phyloP scores from a whole-genome alignment of 495 filamentous ascomycete genomes.

The Penicillium longicatenatum region DNA sequence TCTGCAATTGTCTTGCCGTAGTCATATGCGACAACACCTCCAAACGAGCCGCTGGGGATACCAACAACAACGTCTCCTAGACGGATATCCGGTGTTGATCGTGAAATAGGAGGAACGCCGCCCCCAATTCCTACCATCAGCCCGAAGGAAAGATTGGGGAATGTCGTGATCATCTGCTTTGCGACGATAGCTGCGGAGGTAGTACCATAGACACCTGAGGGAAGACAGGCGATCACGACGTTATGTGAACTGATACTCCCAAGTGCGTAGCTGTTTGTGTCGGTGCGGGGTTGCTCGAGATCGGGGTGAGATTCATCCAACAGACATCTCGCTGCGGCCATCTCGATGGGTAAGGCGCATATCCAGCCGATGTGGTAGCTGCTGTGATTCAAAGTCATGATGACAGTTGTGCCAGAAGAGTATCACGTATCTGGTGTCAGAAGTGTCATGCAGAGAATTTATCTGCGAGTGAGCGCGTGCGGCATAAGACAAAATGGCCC shows the following conservation, averaged over 20 bases:
- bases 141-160: neutral
- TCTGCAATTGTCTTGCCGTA: neutral
- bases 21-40: neutral
- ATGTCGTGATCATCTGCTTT: neutral
- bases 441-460: neutral
- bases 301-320: slow-evolving; percentile 1
- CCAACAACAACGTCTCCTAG: neutral
- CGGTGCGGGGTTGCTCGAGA: neutral
- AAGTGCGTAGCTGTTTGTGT: slow-evolving; percentile 3
- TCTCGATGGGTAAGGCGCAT: slow-evolving; percentile 5
- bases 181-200: slow-evolving; percentile 3
- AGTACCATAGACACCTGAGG: neutral
- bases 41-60: neutral
- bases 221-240: slow-evolving; percentile 7
- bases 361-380: slow-evolving; percentile 3
- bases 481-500: too few relatives aligned
- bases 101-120: neutral
- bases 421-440: neutral
- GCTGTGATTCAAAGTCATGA: neutral
- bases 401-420: neutral
- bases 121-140: slow-evolving; percentile 9
- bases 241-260: neutral
- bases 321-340: slow-evolving; percentile 1
- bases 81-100: neutral
- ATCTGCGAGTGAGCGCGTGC: neutral